phyloP scores from a whole-genome alignment of 495 filamentous ascomycete genomes.

The Chlorociboria aeruginascens region DNA sequence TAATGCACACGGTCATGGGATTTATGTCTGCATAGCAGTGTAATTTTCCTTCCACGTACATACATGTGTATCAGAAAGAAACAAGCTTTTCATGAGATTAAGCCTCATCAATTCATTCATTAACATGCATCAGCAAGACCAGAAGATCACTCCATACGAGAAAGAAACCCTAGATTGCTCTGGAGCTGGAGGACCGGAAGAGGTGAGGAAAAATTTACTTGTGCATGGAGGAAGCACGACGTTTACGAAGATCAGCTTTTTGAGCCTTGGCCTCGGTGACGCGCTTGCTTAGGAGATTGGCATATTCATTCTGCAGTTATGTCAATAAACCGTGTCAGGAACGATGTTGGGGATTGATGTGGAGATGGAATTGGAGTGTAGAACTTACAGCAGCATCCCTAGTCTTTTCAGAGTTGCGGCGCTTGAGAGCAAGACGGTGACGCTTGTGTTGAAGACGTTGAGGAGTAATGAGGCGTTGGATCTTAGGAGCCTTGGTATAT shows the following conservation, averaged over 20 bases:
- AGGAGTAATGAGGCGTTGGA: constrained; percentile 97
- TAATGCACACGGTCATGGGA: too few species aligned
- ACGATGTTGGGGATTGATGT: too few species aligned
- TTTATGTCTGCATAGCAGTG: too few species aligned
- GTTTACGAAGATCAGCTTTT: constrained; percentile 87
- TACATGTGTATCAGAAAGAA: neutral
- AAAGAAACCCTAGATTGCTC: neutral
- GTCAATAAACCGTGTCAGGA: constrained; percentile 25
- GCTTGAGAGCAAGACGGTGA: constrained; percentile 93
- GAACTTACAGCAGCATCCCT: constrained; percentile 95
- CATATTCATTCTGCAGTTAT: constrained; percentile 67
- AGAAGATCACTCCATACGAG: constrained; percentile 4
- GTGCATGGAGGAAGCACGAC: constrained; percentile 83
- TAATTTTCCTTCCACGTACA: neutral
- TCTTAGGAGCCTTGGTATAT: constrained; percentile 99
- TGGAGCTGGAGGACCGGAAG: neutral
- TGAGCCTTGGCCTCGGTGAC: constrained; percentile 85
- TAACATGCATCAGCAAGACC: neutral
- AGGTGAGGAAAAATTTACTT: constrained; percentile 13
- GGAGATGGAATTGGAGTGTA: neutral
- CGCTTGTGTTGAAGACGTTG: constrained; percentile 99
- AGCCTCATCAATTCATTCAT: too few species aligned
- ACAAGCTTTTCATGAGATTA: neutral
- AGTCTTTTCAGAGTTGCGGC: constrained; percentile 81
- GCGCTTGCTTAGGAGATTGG: constrained; percentile 85